Evolutionary conservation across 352 stramenopile genomes (phyloP), one percentile per base, ranked within the genome.

Genomic region (Pythium oligandrum): DNA sequence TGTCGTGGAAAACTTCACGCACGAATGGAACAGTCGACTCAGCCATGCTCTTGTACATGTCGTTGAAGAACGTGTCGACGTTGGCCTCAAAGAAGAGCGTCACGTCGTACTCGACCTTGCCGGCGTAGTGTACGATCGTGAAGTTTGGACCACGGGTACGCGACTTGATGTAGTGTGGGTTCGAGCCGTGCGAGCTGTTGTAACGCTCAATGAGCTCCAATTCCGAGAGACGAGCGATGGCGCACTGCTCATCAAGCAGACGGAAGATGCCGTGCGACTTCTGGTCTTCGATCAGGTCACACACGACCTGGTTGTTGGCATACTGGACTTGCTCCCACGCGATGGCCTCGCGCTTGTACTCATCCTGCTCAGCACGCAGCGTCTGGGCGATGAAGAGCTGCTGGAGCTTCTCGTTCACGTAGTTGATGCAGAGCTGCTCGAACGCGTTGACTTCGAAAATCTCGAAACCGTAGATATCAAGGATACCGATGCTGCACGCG

Each of bases 401-500:
- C 63, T 94, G 84, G 37, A 92, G 76, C 61, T 92, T 92, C 57
- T 92, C 81, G 69, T 95, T 95, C 54, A 90, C 85, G 59, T 95
- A 95, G 70, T 95, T 95, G 63, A 95, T 95, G 51, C 86, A 91
- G 32, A 96, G 71, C 70, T 96, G 86, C 68, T 96, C 86, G 52
- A 96, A 96, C 38, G 78, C 79, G 58, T 97, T 97, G 44, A 88
- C 74, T 6, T 94, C 76, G 48, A 96, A 94, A 54, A 94, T 94
- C 66, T 96, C 86, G 50, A 96, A 96, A 2, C 86, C 86, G 59
- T 93, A 96, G 59, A 96, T 96, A 57, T 96, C 86, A 44, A 96
- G 67, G 48, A 96, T 91, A 4, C 86, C 85, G 50, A 96, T 92
- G 61, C 71, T 87, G 62, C 86, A 92, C 51, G 62, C 75, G 38